Conservation (phyloP, 1,139 yeast genomes). For the Yamadazyma triangularis region DNA sequence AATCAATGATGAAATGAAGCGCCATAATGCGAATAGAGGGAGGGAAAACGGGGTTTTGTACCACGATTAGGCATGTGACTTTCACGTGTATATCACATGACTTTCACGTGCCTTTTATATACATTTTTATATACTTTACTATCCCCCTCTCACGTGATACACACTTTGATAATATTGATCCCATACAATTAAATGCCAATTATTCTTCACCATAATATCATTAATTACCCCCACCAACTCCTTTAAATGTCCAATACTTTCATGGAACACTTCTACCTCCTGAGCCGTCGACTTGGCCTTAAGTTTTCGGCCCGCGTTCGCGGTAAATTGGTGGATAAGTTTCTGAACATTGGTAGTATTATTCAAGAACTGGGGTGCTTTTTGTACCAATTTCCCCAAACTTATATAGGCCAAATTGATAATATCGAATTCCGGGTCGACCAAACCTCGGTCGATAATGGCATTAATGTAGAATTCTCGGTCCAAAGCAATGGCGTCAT, state of each 20-base stretch:
- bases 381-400: conserved; percentile 23
- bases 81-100: too few species aligned
- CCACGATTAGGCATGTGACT: too few species aligned
- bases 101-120: too few species aligned
- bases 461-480: conserved; percentile 21
- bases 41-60: conserved; percentile 8
- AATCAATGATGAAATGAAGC: conserved; percentile 41
- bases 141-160: too few species aligned
- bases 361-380: conserved; percentile 17
- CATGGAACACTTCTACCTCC: conserved; percentile 34
- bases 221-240: conserved; percentile 20
- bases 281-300: conserved; percentile 42
- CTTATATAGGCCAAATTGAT: conserved; percentile 33
- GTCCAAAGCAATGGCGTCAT: conserved; percentile 17
- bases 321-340: conserved; percentile 20
- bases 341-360: conserved; percentile 15
- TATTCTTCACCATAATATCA: conserved; percentile 10
- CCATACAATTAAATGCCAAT: conserved; percentile 14
- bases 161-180: conserved; percentile 10
- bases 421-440: conserved; percentile 38
- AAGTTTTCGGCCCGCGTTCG: conserved; percentile 32
- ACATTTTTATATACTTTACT: too few species aligned
- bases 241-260: conserved; percentile 25
- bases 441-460: conserved; percentile 30
- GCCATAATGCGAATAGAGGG: conserved; percentile 5